Evolutionary conservation across 177 flowering plant genomes (phyloP).

Genomic region (Vitis hybrid): DNA sequence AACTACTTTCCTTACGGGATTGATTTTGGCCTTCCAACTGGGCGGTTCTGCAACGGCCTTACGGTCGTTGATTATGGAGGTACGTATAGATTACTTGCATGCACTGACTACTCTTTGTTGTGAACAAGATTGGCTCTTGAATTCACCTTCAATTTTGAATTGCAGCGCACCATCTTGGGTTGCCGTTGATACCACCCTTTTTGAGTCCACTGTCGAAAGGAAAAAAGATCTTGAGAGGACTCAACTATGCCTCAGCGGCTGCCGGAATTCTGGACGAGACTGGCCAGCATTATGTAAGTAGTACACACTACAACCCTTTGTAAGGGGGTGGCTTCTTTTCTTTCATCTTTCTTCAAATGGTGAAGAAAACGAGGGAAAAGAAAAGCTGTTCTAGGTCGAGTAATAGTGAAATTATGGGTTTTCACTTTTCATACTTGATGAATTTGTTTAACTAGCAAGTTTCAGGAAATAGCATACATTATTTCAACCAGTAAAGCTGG

Average conservation of each 20-base stretch:
- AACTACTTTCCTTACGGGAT: conserved; percentile 42
- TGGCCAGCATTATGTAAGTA: conserved; percentile 28
- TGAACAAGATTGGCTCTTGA: too few relatives aligned
- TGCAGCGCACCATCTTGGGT: conserved; percentile 25
- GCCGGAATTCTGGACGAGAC: conserved; percentile 42
- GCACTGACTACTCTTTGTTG: too few relatives aligned
- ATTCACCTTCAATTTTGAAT: neutral
- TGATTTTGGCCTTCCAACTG: conserved; percentile 33
- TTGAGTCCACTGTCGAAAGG: conserved; percentile 27
- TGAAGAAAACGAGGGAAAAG: too few relatives aligned
- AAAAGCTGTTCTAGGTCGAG: too few relatives aligned
- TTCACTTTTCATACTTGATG: too few relatives aligned
- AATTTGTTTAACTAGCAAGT: too few relatives aligned
- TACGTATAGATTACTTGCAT: neutral
- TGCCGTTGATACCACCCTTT: conserved; percentile 32
- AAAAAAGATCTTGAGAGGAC: conserved; percentile 24
- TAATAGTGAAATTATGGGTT: too few relatives aligned
- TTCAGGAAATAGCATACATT: too few relatives aligned
- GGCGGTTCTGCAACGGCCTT: conserved; percentile 39
- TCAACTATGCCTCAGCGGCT: conserved; percentile 42
- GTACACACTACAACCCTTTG: too few relatives aligned
- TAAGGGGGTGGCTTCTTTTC: too few relatives aligned
- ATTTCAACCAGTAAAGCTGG: too few relatives aligned
- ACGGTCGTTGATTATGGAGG: conserved; percentile 41
- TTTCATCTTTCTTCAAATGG: too few relatives aligned